Evolutionary conservation across 345 rosid species (phyloP).

Genomic region (Alliaria petiolata): DNA sequence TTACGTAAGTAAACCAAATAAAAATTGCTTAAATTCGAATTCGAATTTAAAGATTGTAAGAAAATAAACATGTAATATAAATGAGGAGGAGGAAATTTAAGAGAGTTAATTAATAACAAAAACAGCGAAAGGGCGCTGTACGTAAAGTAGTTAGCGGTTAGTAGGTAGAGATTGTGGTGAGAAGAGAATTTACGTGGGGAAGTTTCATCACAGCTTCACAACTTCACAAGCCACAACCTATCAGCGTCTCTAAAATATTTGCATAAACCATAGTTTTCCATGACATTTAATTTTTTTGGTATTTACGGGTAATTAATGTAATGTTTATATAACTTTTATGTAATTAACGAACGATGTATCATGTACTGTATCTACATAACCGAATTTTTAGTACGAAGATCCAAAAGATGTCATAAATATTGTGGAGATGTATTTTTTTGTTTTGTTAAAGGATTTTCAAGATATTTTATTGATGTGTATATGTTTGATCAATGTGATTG

Average conservation of each 20-base stretch:
- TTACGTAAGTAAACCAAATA: not conserved
- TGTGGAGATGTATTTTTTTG: too few species aligned
- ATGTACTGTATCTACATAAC: not conserved
- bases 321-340: not conserved
- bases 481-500: not conserved
- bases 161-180: slow-evolving; percentile 34
- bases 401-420: not conserved
- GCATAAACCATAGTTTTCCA: too few species aligned
- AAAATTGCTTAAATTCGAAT: not conserved
- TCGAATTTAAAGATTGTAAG: not conserved
- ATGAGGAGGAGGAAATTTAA: too few species aligned
- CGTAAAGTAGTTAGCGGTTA: slow-evolving; percentile 29
- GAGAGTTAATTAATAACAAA: not conserved
- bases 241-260: slow-evolving; percentile 6
- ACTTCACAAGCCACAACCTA: slow-evolving; percentile 27
- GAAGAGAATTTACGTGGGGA: slow-evolving; percentile 26
- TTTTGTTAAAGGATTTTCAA: too few species aligned
- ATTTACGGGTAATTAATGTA: too few species aligned
- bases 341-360: not conserved
- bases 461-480: not conserved
- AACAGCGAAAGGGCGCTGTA: slow-evolving; percentile 26
- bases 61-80: not conserved
- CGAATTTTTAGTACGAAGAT: not conserved
- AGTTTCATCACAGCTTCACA: slow-evolving; percentile 23
- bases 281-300: too few species aligned